Conservation (phyloP, 192 early-diverging fungal genomes). For the Paraglomus brasilianum region DNA sequence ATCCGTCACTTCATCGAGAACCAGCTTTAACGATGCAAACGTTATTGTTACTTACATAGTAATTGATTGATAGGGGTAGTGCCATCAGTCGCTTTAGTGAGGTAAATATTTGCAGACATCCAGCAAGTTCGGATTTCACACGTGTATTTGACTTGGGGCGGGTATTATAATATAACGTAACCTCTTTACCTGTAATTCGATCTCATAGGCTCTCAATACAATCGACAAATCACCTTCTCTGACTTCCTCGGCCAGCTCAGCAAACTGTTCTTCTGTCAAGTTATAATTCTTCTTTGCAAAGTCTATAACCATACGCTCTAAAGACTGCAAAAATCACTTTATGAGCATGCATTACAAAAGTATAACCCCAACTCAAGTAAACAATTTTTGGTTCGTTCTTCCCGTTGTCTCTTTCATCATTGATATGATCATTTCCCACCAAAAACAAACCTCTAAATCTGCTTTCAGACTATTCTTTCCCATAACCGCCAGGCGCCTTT, state of each 20-base stretch:
- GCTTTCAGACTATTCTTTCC: conserved; percentile 73
- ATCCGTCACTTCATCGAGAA: too few relatives aligned
- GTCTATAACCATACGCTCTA: conserved; percentile 86
- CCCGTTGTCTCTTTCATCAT: neutral
- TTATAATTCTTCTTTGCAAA: conserved; percentile 62
- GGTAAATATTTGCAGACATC: neutral
- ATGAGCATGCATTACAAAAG: neutral
- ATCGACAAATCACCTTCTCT: conserved; percentile 78
- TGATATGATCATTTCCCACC: conserved; percentile 11
- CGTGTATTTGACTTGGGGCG: conserved; percentile 5
- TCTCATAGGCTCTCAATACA: conserved; percentile 77
- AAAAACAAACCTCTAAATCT: conserved; percentile 63
- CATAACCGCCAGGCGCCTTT: conserved; percentile 72
- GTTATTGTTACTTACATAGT: too few relatives aligned
- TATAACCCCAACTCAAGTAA: conserved; percentile 27
- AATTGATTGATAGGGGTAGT: too few relatives aligned
- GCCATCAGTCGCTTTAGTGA: neutral
- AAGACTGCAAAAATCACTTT: conserved; percentile 45
- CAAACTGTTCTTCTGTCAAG: conserved; percentile 52
- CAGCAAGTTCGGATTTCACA: conserved; percentile 1
- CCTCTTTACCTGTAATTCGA: conserved; percentile 61
- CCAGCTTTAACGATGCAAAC: too few relatives aligned
- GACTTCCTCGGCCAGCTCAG: conserved; percentile 53
- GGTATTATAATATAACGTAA: conserved; percentile 12
- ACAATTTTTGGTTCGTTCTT: too few relatives aligned